Evolutionary conservation across 345 rosid genomes (phyloP), one percentile per base, ranked within the genome.

Genomic region (Turritis glabra): DNA sequence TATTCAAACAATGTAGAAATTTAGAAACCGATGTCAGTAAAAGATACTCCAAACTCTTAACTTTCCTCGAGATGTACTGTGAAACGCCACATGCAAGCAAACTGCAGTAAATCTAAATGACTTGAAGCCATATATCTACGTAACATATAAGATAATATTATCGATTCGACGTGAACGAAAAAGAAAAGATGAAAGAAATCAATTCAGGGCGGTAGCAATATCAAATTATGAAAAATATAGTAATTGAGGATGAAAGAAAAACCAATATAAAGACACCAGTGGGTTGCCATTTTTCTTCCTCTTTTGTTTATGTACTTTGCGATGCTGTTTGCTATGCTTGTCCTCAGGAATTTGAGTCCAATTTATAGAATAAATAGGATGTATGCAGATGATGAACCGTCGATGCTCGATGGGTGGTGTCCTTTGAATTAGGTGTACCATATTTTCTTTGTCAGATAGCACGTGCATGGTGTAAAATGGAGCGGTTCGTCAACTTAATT

Each of bases 401-500:
- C 41, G 5, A 12, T 37, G 41, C 13, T 38, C 41, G 5, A 12
- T 37, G 41, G 41, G 47, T 15, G 26, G 37, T 54, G 26, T 54
- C 52, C 3, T 40, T 68, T 17, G 25, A 61, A 26, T 37, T 50
- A 72, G 76, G 5, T 72, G 69, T 62, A 19, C 53, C 11, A 27
- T 37, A 6, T 50, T 25, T 72, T 61, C 32, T 27, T 50, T 37
- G 51, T 5, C 38, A 10, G 1, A 26, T 40, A 26, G 13, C 68
- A 61, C 69, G 61, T 71, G 47, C 47, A 32, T 22, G 58, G 10
- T 33, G 47, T 21, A 22, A 46, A 22, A 15, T 9, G 56, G 33
- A 70, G 35, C 66, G n/a, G 46, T 46, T 37, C 22, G 51, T 59
- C 75, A 71, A 37, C 47, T 30, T 57, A 21, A 30, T 43, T 43